These are phyloP conservation scores for Heterobasidion occidentale DNA, from an alignment of 1,284 basidiomycete species.

Conservation along the genomic window DNA sequence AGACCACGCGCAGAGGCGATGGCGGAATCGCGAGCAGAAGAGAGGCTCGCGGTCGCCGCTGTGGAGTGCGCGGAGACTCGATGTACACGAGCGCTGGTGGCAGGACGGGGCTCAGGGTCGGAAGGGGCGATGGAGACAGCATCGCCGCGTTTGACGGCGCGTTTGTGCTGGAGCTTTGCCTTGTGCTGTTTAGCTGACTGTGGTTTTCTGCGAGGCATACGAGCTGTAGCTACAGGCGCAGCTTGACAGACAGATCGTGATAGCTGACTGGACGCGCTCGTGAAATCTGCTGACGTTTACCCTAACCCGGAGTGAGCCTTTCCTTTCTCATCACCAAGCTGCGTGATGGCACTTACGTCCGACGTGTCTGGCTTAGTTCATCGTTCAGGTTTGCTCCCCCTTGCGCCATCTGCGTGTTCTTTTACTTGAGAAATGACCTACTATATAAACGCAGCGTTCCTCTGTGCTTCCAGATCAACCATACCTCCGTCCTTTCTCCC, in stretches of 20 bases:
- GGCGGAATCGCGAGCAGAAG: constrained; percentile 22
- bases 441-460: constrained; percentile 3
- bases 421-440: neutral
- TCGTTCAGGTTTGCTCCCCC: neutral
- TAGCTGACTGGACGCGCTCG: neutral
- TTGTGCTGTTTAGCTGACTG: constrained; percentile 66
- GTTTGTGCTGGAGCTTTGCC: constrained; percentile 61
- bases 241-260: constrained; percentile 72
- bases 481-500: constrained; percentile 20
- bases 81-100: constrained; percentile 23
- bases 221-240: constrained; percentile 43
- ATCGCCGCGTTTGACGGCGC: constrained; percentile 78
- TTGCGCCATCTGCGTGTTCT: neutral
- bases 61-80: constrained; percentile 6
- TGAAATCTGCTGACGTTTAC: neutral
- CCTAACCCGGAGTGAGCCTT: neutral
- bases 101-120: constrained; percentile 11
- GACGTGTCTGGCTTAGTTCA: neutral
- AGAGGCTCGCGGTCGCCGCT: constrained; percentile 7
- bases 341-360: neutral
- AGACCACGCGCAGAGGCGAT: constrained; percentile 43
- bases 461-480: neutral
- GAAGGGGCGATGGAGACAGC: constrained; percentile 20
- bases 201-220: constrained; percentile 55
- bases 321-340: too few species aligned